Base-by-base conservation (phyloP, 2,329 filamentous ascomycete genomes). In the Xylariaceae sp. region DNA sequence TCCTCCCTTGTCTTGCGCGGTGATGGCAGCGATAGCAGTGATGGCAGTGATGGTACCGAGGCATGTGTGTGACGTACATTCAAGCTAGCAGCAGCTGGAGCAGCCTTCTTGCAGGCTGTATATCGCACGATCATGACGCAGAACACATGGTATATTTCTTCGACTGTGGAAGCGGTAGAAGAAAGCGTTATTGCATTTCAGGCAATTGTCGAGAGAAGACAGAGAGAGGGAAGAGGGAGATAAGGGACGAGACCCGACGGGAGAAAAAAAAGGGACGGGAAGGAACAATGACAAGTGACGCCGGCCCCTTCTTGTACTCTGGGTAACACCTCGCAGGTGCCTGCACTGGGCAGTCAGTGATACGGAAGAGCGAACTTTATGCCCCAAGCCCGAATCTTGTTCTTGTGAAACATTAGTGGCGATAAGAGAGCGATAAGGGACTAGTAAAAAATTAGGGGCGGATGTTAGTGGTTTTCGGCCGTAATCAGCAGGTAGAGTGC, bases 121-220 rank as follows among this genome's bases (percentile, higher is more conserved):
- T 61, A 71, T 71, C 74, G 71, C 59, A 71, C 71, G 63, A 71
- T 75, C 78, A 80, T 80, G 60, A 65, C 60, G 65, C 61, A 62
- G 54, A 56, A 57, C 51, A 59, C 68, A 69, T 68, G 52, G 51
- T 67, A 62, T 54, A 41, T 39, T 18, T 15, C 49, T 23, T 37
- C 11, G 30, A 55, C 39, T n/a, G 51, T 30, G 13, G 9, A 15
- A 53, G 53, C 51, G 13, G 58, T 54, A 53, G 50, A 53, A 23
- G 17, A 23, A 34, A n/a, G 15, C 30, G 34, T 17, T 52, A 50
- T 50, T 15, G n/a, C 45, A 50, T 45, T 45, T 51, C 53, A 54
- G 41, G 41, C 52, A 51, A 37, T 44, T 10, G 34, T 13, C 4
- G 4, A n/a, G 49, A 34, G 35, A 18, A 9, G 23, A 30, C 23